Evolutionary conservation across 148 eudicot genomes (phyloP).

Genomic region (Cornus florida): DNA sequence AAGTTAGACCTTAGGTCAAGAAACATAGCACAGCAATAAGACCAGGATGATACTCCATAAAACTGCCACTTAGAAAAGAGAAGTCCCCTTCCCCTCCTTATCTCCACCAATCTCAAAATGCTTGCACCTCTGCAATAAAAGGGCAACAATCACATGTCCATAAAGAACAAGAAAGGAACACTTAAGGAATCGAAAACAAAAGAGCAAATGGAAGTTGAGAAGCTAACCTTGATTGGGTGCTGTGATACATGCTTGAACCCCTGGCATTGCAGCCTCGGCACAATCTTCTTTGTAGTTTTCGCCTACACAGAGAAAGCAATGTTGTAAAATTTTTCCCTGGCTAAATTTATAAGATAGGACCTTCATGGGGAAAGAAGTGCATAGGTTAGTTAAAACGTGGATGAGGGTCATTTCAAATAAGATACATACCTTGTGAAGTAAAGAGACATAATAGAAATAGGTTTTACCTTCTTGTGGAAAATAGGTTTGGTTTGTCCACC

Average conservation of each 20-base stretch:
- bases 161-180: neutral
- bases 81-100: too few relatives aligned
- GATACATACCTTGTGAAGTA: neutral
- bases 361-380: neutral
- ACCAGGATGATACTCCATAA: too few relatives aligned
- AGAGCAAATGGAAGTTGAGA: neutral
- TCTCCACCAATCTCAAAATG: constrained; percentile 43
- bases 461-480: constrained; percentile 76
- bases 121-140: constrained; percentile 40
- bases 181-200: neutral
- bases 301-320: constrained; percentile 23
- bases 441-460: too few relatives aligned
- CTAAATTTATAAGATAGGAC: neutral
- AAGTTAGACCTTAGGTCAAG: too few relatives aligned
- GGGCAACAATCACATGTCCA: neutral
- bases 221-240: constrained; percentile 48
- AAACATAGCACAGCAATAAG: too few relatives aligned
- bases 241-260: constrained; percentile 58
- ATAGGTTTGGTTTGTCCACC: constrained; percentile 94
- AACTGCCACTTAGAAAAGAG: too few relatives aligned
- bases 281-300: constrained; percentile 58
- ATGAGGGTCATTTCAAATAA: neutral
- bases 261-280: constrained; percentile 59
- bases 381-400: neutral
- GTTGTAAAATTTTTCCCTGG: neutral